Percentiles rank a stretch among this genome's conserved stretches.
These are phyloP conservation scores for Serendipita indica DNA, from an alignment of 768 basidiomycete species.

Conservation along the genomic window DNA sequence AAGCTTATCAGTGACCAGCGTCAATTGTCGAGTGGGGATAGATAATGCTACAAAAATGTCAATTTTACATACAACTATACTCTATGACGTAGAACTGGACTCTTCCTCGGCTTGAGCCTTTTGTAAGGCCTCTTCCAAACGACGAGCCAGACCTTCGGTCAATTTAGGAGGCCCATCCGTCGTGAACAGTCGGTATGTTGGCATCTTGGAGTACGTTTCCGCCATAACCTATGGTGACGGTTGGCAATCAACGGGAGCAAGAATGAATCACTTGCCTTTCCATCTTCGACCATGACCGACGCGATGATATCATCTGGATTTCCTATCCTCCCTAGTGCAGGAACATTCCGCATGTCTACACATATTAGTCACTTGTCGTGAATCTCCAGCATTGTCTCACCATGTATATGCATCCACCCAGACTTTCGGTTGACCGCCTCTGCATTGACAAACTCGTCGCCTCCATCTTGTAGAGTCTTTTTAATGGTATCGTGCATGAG, in stretches of 20 bases:
- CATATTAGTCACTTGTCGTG: neutral
- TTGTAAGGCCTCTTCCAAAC: slow-evolving; percentile 28
- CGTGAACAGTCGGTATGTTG: slow-evolving; percentile 68
- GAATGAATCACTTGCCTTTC: slow-evolving; percentile 33
- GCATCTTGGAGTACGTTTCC: slow-evolving; percentile 73
- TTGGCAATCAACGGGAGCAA: neutral
- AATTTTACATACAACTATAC: no score
- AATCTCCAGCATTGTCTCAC: slow-evolving; percentile 19
- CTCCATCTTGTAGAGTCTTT: slow-evolving; percentile 36
- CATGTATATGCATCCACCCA: slow-evolving; percentile 84
- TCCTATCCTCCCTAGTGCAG: slow-evolving; percentile 46
- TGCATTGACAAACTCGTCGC: slow-evolving; percentile 52
- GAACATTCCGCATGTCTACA: slow-evolving; percentile 58
- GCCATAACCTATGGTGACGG: slow-evolving; percentile 35
- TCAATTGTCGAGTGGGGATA: no score
- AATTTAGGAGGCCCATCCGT: slow-evolving; percentile 53
- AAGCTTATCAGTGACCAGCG: no score
- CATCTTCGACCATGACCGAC: slow-evolving; percentile 53
- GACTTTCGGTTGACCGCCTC: slow-evolving; percentile 47
- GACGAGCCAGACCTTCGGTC: slow-evolving; percentile 46
- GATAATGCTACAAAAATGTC: no score
- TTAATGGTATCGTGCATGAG: slow-evolving; percentile 48
- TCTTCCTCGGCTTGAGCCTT: slow-evolving; percentile 17
- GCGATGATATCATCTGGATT: slow-evolving; percentile 76
- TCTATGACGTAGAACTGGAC: no score